Conservation (phyloP, 345 rosid species). For the Euclidium syriacum region DNA sequence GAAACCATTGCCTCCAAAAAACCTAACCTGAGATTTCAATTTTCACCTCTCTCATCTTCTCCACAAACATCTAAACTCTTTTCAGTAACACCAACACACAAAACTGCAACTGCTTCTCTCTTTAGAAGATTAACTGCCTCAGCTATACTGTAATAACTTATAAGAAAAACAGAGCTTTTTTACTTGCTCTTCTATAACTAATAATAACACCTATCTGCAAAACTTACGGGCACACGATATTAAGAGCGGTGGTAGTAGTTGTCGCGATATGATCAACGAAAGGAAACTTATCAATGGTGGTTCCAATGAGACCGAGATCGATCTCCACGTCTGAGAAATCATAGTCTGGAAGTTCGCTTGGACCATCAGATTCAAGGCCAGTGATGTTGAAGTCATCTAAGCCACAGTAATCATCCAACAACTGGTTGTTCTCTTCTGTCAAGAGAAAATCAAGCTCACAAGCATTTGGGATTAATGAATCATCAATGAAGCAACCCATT, state of each 20-base stretch:
- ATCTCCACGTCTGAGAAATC: conserved; percentile 47
- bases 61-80: conserved; percentile 23
- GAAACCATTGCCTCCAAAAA: not conserved
- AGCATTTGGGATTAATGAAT: conserved; percentile 20
- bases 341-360: conserved; percentile 78
- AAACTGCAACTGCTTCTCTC: conserved; percentile 19
- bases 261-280: conserved; percentile 20
- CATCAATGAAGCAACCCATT: conserved; percentile 38
- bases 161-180: conserved; percentile 9
- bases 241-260: conserved; percentile 29
- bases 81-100: conserved; percentile 29
- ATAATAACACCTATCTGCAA: conserved; percentile 59
- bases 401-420: conserved; percentile 48
- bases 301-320: conserved; percentile 46
- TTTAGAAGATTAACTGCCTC: conserved; percentile 18
- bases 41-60: conserved; percentile 13
- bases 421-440: conserved; percentile 41
- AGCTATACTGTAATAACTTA: conserved; percentile 24
- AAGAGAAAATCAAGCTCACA: conserved; percentile 45
- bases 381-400: conserved; percentile 50
- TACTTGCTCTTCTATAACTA: conserved; percentile 26
- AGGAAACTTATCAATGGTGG: conserved; percentile 35
- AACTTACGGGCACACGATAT: conserved; percentile 80
- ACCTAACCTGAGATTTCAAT: not conserved
- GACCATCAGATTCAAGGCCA: conserved; percentile 44